Evolutionary conservation across 2,329 filamentous ascomycete species (phyloP), one percentile per base, ranked within the genome.

Genomic region (Sclerotinia glacialis): DNA sequence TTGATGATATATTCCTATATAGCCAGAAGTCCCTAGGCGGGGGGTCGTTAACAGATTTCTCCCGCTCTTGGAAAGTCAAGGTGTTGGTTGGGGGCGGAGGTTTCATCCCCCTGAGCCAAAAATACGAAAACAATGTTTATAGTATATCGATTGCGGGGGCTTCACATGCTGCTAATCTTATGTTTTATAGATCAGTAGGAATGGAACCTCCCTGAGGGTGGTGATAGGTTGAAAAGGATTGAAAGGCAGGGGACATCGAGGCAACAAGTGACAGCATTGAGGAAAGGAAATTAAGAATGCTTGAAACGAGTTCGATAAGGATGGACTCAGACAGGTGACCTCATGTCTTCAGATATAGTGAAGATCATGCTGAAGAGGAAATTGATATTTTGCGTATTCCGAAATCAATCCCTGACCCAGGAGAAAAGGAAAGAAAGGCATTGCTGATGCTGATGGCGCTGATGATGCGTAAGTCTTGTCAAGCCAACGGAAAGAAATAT

Each of bases 321-420:
- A 59, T 31, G 54, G 40, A 44, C 63, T 31, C 11, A 40, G 18
- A 59, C 44, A n/a, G 42, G 23, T 60, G 63, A 65, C 53, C 63
- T 65, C 53, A 65, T 65, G 46, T 47, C 40, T 59, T 59, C 56
- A 59, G 34, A 40, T 50, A 65, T 50, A 59, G 52, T 65, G 62
- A 42, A 34, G 62, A 64, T 64, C 62, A 42, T 58, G 53, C 42
- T 40, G 52, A 42, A 44, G 58, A 64, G 37, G 50, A 64, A 54
- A 56, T 31, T 54, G 60, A 64, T 34, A 18, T 23, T 64, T 64
- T 26, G 28, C n/a, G 40, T 64, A n/a, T 21, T 60, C 42, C 23
- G 21, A n/a, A 9, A 61, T 49, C 6, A 9, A 61, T 49, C 6
- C 31, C 26, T 58, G 52, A 34, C n/a, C 49, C 40, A 42, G 56